Evolutionary conservation across 768 basidiomycete genomes (phyloP).

Genomic region (Mycena olivaceomarginata): DNA sequence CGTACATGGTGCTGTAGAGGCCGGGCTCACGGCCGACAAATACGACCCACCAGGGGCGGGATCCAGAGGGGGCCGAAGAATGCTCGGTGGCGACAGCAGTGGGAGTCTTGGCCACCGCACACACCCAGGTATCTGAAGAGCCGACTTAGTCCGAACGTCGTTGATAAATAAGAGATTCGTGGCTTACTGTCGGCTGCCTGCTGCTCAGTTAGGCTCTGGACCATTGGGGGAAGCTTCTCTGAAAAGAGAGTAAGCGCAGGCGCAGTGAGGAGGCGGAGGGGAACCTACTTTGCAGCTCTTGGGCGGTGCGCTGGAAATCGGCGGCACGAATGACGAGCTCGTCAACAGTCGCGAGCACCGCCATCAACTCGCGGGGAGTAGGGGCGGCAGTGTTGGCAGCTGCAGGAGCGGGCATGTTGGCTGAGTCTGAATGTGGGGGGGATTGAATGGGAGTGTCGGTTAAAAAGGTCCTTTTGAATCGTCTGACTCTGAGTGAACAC

Average conservation of each 20-base stretch:
- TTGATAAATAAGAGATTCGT: neutral
- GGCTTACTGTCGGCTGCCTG: neutral
- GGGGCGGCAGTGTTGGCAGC: neutral
- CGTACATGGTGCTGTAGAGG: conserved; percentile 4
- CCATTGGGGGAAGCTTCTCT: neutral
- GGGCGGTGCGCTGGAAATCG: neutral
- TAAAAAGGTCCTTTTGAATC: too few species aligned
- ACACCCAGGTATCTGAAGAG: neutral
- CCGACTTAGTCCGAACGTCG: neutral
- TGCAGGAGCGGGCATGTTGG: too few species aligned
- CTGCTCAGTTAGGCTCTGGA: neutral
- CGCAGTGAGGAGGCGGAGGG: neutral
- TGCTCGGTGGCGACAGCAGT: neutral
- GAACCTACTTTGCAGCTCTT: neutral
- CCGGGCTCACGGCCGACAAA: neutral
- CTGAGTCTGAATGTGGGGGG: too few species aligned
- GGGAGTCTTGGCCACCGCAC: neutral
- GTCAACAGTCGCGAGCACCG: neutral
- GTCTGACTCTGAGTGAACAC: too few species aligned
- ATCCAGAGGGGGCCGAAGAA: neutral
- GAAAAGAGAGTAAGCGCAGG: neutral
- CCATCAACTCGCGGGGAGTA: neutral
- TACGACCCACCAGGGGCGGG: neutral
- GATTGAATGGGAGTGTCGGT: too few species aligned
- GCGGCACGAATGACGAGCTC: neutral